A percentile compares a stretch with the other conserved stretches of the same genome.
Evolutionary conservation across 2,329 filamentous ascomycete genomes (phyloP).

Genomic region (Ophiostoma triangulosporum): DNA sequence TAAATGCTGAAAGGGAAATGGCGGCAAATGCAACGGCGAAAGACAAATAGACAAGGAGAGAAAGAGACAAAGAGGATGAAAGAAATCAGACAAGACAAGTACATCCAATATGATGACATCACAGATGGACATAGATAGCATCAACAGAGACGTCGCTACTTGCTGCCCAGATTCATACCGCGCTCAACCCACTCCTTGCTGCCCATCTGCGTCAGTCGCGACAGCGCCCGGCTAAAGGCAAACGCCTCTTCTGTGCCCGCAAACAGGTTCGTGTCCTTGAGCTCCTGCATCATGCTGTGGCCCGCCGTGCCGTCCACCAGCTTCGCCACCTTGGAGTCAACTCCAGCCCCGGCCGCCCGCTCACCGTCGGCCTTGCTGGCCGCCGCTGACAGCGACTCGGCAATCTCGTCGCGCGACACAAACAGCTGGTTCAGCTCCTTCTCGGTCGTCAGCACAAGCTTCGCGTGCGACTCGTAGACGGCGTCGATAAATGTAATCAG

Average conservation of each 20-base stretch:
- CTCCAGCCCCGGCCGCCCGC: too few relatives aligned
- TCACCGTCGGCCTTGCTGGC: constrained; percentile 23
- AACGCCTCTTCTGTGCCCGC: constrained; percentile 93
- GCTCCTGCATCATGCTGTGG: constrained; percentile 58
- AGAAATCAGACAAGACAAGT: not conserved
- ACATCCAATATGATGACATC: too few relatives aligned
- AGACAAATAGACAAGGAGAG: not conserved
- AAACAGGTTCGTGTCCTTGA: constrained; percentile 80
- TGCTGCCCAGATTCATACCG: constrained; percentile 51
- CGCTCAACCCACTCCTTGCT: constrained; percentile 90
- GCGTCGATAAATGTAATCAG: constrained; percentile 98
- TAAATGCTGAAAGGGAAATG: not conserved
- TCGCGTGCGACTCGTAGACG: constrained; percentile 85
- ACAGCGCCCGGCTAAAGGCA: constrained; percentile 82
- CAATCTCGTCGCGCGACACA: constrained; percentile 57
- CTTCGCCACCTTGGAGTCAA: constrained; percentile 59
- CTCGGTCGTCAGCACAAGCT: constrained; percentile 82
- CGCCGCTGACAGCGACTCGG: constrained; percentile 33
- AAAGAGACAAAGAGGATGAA: too few relatives aligned
- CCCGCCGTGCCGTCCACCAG: constrained; percentile 74
- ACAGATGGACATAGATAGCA: not conserved
- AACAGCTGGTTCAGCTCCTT: constrained; percentile 80
- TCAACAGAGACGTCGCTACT: constrained; percentile 13
- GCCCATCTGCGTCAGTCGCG: constrained; percentile 80
- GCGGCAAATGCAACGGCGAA: not conserved